These are phyloP conservation scores for Furcasterigmium furcatum DNA, from an alignment of 2,329 filamentous ascomycete genomes.

Conservation along the genomic window DNA sequence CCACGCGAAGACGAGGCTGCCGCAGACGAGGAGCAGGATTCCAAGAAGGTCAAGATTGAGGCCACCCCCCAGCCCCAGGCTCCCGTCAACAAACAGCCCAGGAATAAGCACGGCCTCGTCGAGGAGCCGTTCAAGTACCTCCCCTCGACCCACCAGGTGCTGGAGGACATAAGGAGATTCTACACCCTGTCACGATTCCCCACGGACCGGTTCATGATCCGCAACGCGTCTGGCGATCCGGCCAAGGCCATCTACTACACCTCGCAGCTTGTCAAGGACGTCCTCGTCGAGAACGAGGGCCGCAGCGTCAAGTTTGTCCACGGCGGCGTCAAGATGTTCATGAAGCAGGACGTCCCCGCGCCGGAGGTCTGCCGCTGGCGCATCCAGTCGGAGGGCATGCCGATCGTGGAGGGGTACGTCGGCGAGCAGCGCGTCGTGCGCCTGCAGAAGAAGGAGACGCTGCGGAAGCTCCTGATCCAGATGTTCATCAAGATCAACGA, in stretches of 20 bases:
- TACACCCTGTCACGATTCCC: conserved; percentile 86
- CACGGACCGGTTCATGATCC: conserved; percentile 88
- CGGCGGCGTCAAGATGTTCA: conserved; percentile 97
- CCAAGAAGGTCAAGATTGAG: conserved; percentile 41
- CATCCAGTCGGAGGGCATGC: conserved; percentile 91
- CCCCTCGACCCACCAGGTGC: conserved; percentile 67
- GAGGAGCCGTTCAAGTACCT: conserved; percentile 98
- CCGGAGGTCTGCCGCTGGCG: conserved; percentile 89
- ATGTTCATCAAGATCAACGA: conserved; percentile 92
- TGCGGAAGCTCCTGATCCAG: conserved; percentile 81
- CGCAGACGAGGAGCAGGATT: conserved; percentile 34
- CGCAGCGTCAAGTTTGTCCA: conserved; percentile 94
- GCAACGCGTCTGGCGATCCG: conserved; percentile 84
- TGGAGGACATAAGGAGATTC: conserved; percentile 75
- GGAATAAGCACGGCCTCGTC: conserved; percentile 49
- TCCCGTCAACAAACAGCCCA: conserved; percentile 29
- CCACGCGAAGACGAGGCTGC: conserved; percentile 26
- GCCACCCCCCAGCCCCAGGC: conserved; percentile 14
- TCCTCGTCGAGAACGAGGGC: conserved; percentile 83
- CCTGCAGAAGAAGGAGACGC: conserved; percentile 73
- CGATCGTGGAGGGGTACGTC: conserved; percentile 87
- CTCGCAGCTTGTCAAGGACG: conserved; percentile 76
- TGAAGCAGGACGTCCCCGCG: conserved; percentile 91
- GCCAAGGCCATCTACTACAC: conserved; percentile 98
- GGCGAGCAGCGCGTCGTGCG: conserved; percentile 72